Base-by-base conservation (phyloP, 1,284 basidiomycete genomes). In the Porogramme epimiltina region DNA sequence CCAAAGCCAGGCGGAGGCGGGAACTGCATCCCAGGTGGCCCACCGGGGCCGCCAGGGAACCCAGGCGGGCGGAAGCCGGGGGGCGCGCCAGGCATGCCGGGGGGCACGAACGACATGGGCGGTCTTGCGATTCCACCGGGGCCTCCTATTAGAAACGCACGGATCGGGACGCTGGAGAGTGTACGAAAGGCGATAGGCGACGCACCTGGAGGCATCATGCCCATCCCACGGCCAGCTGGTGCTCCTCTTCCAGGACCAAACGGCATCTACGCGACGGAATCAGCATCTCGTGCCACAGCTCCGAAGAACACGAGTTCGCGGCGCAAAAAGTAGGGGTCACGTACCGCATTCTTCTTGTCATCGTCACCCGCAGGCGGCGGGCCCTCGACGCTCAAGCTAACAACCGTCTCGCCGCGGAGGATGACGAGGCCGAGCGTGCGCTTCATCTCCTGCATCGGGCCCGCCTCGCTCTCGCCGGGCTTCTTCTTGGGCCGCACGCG, bases 191-290 rank as follows among this genome's bases (percentile, higher is more conserved):
- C 2, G 9, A 37, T 36, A 24, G 18, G 50, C 47, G 23, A 80
- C 89, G 65, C 70, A 91, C 92, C 86, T 22, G 93, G 91, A 58
- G 93, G 93, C 80, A 95, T 87, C 80, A 95, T 89, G 52, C 95
- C 95, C 84, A 98, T 97, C 46, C 97, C 96, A 65, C 96, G 89
- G 59, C 97, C 96, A 52, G 96, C 95, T 65, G 95, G 93, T 75
- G 93, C 88, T 62, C 95, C 97, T 55, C 91, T 85, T 58, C 97
- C 97, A 66, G 95, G 93, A 48, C 96, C 97, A 54, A 85, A 80
- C 59, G 90, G 87, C 58, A 95, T 78, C 92, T 94, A 67, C 47
- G 38, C 39, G 52, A 26, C n/a, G n/a, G 34, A 37, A 37, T 13
- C 13, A 18, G n/a, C n/a, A n/a, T n/a, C n/a, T n/a, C n/a, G n/a